A percentile compares a stretch with the other conserved stretches of the same genome.
phyloP scores from a whole-genome alignment of 192 early-diverging fungal species.

The Coemansia sp. region DNA sequence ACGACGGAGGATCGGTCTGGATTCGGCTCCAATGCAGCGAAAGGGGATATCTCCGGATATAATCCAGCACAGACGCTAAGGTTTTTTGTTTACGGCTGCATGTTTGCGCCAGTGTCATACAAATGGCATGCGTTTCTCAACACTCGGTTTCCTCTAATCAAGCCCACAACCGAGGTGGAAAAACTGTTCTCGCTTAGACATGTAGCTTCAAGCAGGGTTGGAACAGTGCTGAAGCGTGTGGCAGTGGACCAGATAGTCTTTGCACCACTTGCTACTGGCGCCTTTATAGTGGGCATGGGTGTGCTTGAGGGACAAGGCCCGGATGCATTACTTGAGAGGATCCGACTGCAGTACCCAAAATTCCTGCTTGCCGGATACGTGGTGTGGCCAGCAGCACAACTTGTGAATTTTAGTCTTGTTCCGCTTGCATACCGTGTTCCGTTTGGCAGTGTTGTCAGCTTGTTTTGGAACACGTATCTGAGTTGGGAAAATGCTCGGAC shows the following conservation, averaged over 20 bases:
- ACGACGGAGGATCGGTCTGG: not conserved
- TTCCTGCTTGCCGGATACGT: constrained; percentile 31
- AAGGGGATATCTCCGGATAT: not conserved
- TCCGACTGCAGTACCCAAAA: constrained; percentile 12
- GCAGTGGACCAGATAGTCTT: constrained; percentile 35
- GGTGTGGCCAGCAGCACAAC: constrained; percentile 72
- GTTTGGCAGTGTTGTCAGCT: constrained; percentile 64
- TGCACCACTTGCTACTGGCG: constrained; percentile 30
- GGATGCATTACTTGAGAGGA: constrained; percentile 19
- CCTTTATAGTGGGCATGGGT: constrained; percentile 42
- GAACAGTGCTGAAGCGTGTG: constrained; percentile 32
- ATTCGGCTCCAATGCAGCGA: not conserved
- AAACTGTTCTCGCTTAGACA: not conserved
- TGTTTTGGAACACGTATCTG: constrained; percentile 75
- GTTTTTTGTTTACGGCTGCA: constrained; percentile 35
- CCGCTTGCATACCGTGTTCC: constrained; percentile 67
- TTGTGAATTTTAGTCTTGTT: constrained; percentile 70
- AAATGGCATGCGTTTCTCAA: constrained; percentile 47
- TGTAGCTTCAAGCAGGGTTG: not conserved
- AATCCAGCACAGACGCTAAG: constrained; percentile 25
- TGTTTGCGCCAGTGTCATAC: constrained; percentile 26
- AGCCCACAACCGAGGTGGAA: not conserved
- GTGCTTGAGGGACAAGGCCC: constrained; percentile 28
- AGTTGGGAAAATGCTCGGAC: constrained; percentile 59
- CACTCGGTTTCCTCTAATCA: constrained; percentile 20